Evolutionary conservation across 768 basidiomycete genomes (phyloP).

Genomic region (Amanita molliuscula): DNA sequence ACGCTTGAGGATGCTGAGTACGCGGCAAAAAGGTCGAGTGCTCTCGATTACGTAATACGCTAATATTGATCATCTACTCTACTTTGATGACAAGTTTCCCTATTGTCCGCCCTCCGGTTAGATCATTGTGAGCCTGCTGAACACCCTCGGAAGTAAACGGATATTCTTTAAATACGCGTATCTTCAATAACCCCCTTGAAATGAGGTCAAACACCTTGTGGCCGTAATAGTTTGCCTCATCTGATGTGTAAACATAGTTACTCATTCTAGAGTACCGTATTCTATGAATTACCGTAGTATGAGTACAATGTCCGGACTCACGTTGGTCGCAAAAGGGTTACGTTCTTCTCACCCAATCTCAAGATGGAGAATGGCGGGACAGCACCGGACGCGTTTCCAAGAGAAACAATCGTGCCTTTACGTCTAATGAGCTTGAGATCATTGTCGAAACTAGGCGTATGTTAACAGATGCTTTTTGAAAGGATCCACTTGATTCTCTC

Average conservation of each 20-base stretch:
- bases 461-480: constrained; percentile 35
- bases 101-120: constrained; percentile 64
- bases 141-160: constrained; percentile 77
- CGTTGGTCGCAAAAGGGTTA: constrained; percentile 72
- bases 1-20: background rate
- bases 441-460: constrained; percentile 13
- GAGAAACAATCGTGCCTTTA: constrained; percentile 83
- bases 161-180: constrained; percentile 68
- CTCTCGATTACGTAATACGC: background rate
- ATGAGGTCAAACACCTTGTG: constrained; percentile 55
- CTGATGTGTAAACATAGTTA: constrained; percentile 65
- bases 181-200: constrained; percentile 46
- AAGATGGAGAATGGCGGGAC: constrained; percentile 68
- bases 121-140: constrained; percentile 65
- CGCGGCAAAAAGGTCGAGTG: background rate
- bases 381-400: constrained; percentile 88
- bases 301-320: constrained; percentile 23
- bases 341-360: constrained; percentile 71
- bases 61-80: constrained; percentile 9
- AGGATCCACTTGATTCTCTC: constrained; percentile 15
- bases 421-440: constrained; percentile 74
- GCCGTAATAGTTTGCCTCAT: constrained; percentile 62
- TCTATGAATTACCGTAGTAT: background rate
- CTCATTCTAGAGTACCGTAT: constrained; percentile 33
- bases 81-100: constrained; percentile 86